Evolutionary conservation across 306 rosid species (phyloP).

Genomic region (barrel medic (Medicago truncatula)): MtrunA17r5.0-ANR NC_053046.1:40409501-40410000

Average conservation of each 20-base stretch:
- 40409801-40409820: constrained; percentile 92
- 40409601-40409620: constrained; percentile 97
- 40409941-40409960: constrained; percentile 80
- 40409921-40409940: constrained; percentile 80
- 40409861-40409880: constrained; percentile 92
- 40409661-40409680: constrained; percentile 81
- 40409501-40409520: constrained; percentile 79
- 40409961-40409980: constrained; percentile 82
- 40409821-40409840: constrained; percentile 79
- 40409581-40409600: constrained; percentile 91
- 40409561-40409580: constrained; percentile 72
- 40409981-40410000: constrained; percentile 78
- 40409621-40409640: constrained; percentile 74
- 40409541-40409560: constrained; percentile 96
- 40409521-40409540: constrained; percentile 93
- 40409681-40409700: constrained; percentile 96
- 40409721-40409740: constrained; percentile 77
- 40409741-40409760: constrained; percentile 78
- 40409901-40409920: constrained; percentile 88
- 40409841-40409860: constrained; percentile 75
- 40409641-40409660: constrained; percentile 92
- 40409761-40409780: constrained; percentile 84
- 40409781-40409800: constrained; percentile 88
- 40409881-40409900: constrained; percentile 77
- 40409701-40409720: constrained; percentile 91